Conservation (phyloP, 2,329 filamentous ascomycete genomes). For the Epichloe aotearoae region DNA sequence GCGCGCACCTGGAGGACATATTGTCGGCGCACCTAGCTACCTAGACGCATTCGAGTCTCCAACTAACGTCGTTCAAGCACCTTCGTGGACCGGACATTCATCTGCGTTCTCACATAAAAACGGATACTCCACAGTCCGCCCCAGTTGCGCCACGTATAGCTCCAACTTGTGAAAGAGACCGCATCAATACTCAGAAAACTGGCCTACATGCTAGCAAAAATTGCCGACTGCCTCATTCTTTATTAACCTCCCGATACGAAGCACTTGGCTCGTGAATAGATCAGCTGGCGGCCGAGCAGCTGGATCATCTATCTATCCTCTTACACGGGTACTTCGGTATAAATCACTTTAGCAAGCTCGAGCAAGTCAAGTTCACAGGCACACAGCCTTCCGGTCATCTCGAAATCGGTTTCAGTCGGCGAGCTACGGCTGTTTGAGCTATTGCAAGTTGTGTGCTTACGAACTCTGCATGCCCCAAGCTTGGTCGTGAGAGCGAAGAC, state of each 20-base stretch:
- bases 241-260: background rate
- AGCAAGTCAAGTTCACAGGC: background rate
- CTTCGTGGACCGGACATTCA: background rate
- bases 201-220: background rate
- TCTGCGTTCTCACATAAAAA: background rate
- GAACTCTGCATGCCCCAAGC: background rate
- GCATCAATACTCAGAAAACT: background rate
- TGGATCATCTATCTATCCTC: background rate
- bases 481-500: background rate
- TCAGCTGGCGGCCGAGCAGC: background rate
- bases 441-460: background rate
- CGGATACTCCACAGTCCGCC: background rate
- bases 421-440: background rate
- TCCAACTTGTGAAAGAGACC: background rate
- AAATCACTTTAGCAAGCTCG: background rate
- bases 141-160: slow-evolving; percentile 3
- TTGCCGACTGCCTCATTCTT: background rate
- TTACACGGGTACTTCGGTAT: background rate
- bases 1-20: background rate
- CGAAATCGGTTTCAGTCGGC: background rate
- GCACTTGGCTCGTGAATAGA: background rate
- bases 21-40: background rate
- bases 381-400: background rate
- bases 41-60: background rate
- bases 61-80: background rate